Evolutionary conservation across 2,329 filamentous ascomycete genomes (phyloP).

Genomic region (Drechslerella dactyloides): DNA sequence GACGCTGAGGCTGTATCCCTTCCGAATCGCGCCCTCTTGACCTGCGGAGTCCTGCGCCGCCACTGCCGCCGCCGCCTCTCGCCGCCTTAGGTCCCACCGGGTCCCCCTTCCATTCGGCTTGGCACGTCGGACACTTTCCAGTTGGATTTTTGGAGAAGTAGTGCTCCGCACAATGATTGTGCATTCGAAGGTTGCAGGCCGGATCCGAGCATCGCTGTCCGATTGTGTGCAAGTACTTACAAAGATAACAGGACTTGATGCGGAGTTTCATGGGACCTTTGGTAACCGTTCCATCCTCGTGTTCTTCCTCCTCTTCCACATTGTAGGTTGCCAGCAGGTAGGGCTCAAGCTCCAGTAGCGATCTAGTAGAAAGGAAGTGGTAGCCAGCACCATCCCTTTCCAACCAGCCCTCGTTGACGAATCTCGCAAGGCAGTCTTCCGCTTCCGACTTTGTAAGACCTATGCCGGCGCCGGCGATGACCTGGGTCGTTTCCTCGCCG

Average conservation of each 20-base stretch:
- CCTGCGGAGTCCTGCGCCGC: slow-evolving; percentile 29
- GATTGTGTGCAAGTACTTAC: slow-evolving; percentile 84
- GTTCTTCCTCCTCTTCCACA: slow-evolving; percentile 66
- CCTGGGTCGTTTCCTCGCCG: slow-evolving; percentile 57
- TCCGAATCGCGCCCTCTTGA: slow-evolving; percentile 35
- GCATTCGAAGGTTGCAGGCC: slow-evolving; percentile 73
- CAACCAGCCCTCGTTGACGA: slow-evolving; percentile 85
- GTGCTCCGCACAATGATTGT: slow-evolving; percentile 75
- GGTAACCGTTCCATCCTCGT: slow-evolving; percentile 61
- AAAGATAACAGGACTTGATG: slow-evolving; percentile 87
- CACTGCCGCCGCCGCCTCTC: slow-evolving; percentile 2
- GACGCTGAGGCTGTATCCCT: slow-evolving; percentile 36
- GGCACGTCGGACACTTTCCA: slow-evolving; percentile 54
- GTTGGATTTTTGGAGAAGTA: slow-evolving; percentile 76
- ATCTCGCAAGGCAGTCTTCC: slow-evolving; percentile 70
- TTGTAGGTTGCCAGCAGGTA: slow-evolving; percentile 94
- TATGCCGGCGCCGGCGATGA: slow-evolving; percentile 56
- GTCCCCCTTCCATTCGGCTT: slow-evolving; percentile 37
- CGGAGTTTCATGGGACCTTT: slow-evolving; percentile 60
- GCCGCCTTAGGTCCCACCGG: slow-evolving; percentile 35
- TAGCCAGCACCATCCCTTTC: slow-evolving; percentile 71
- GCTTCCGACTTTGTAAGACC: slow-evolving; percentile 79
- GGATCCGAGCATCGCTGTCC: slow-evolving; percentile 75
- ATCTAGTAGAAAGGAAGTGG: slow-evolving; percentile 77
- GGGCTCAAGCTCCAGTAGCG: slow-evolving; percentile 79